Evolutionary conservation across 2,329 filamentous ascomycete genomes (phyloP).

Genomic region (Fusarium sp.): DNA sequence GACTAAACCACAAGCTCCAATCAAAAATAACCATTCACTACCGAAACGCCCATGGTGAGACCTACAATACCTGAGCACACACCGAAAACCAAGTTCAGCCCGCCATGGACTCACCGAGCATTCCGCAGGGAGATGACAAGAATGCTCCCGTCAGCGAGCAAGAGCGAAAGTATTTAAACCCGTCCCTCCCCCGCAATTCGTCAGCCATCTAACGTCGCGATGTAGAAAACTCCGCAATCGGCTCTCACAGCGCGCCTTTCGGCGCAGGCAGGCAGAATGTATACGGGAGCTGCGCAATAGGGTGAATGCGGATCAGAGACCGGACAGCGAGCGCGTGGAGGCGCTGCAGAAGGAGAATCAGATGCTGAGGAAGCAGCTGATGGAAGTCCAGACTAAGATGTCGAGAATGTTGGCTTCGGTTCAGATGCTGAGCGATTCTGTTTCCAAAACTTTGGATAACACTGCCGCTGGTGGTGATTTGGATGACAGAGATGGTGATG

Average conservation of each 20-base stretch:
- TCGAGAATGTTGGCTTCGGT: slow-evolving; percentile 44
- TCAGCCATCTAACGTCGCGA: not conserved
- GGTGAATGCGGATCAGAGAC: slow-evolving; percentile 40
- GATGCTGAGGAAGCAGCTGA: slow-evolving; percentile 45
- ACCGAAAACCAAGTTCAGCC: slow-evolving; percentile 1
- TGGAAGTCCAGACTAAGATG: slow-evolving; percentile 49
- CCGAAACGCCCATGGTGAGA: not conserved
- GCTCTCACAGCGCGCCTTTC: slow-evolving; percentile 51
- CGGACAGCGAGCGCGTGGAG: slow-evolving; percentile 43
- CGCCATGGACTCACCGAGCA: slow-evolving; percentile 19
- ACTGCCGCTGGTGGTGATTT: not conserved
- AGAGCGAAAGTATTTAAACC: slow-evolving; percentile 24
- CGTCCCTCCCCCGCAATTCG: not conserved
- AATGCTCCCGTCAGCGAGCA: slow-evolving; percentile 12
- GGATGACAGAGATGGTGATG: not conserved
- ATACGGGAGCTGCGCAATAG: slow-evolving; percentile 45
- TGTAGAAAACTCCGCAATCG: slow-evolving; percentile 51
- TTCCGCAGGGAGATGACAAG: slow-evolving; percentile 4
- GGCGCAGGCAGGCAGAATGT: slow-evolving; percentile 49
- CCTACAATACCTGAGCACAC: slow-evolving; percentile 4
- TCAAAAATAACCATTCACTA: not conserved
- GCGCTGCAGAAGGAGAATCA: slow-evolving; percentile 47
- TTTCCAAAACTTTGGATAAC: slow-evolving; percentile 44
- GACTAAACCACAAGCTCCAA: not conserved
- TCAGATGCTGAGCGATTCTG: slow-evolving; percentile 44